Percentiles rank a stretch among this genome's conserved stretches.
Evolutionary conservation across 1,284 basidiomycete species (phyloP).

Genomic region (Blastosporella zonata): DNA sequence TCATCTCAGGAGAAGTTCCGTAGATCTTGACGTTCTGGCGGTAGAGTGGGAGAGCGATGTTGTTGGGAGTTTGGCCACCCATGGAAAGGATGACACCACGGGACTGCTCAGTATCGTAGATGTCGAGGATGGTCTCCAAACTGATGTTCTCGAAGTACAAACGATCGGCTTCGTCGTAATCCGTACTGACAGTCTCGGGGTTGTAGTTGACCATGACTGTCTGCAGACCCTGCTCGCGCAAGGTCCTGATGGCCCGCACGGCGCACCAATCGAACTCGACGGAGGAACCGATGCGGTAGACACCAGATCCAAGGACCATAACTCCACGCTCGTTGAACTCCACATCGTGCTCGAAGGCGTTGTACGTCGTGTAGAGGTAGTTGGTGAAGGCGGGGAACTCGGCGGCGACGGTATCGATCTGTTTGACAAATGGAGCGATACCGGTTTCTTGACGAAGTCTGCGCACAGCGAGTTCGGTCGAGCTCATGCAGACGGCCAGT

Average conservation of each 20-base stretch:
- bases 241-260: constrained; percentile 92
- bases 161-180: constrained; percentile 98
- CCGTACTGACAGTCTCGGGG: constrained; percentile 98
- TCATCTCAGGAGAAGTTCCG: constrained; percentile 99
- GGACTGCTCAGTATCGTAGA: constrained; percentile 90
- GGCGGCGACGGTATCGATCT: constrained; percentile 98
- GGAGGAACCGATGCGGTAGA: constrained; percentile 97
- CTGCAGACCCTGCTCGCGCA: constrained; percentile 91
- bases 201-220: constrained; percentile 99
- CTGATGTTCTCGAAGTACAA: constrained; percentile 99
- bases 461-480: constrained; percentile 88
- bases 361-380: constrained; percentile 98
- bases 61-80: constrained; percentile 99
- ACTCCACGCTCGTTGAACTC: constrained; percentile 89
- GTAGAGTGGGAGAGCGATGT: constrained; percentile 91
- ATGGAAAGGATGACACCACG: constrained; percentile 94
- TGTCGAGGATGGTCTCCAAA: constrained; percentile 94
- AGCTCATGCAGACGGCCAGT: constrained; percentile 76
- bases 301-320: constrained; percentile 97
- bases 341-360: constrained; percentile 91
- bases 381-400: constrained; percentile 99
- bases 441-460: constrained; percentile 81
- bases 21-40: constrained; percentile 98
- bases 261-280: constrained; percentile 99
- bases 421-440: constrained; percentile 93